These are phyloP conservation scores for Moniliophthora roreri DNA, from an alignment of 1,284 basidiomycete genomes.

Conservation along the genomic window DNA sequence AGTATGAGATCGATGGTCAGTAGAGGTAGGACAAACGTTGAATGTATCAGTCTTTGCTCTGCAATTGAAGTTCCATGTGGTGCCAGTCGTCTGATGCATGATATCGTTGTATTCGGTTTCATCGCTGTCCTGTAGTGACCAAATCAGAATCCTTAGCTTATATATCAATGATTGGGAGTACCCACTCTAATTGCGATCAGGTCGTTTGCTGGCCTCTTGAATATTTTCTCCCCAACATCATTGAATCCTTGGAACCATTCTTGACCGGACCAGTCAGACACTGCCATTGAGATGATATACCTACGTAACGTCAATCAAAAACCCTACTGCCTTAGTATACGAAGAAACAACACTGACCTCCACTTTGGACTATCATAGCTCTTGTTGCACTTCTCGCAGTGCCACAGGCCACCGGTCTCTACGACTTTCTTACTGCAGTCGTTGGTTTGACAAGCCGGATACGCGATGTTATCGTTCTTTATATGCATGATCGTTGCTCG, in stretches of 20 bases:
- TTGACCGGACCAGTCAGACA: constrained; percentile 87
- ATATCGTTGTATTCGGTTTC: constrained; percentile 63
- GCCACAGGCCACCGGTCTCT: constrained; percentile 72
- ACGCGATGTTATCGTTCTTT: constrained; percentile 84
- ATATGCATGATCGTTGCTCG: constrained; percentile 90
- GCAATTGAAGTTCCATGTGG: constrained; percentile 83
- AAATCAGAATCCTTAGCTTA: background rate
- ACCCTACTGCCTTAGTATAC: background rate
- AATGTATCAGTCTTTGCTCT: constrained; percentile 88
- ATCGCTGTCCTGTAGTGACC: constrained; percentile 53
- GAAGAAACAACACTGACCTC: constrained; percentile 53
- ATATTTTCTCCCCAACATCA: constrained; percentile 79
- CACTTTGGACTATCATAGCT: constrained; percentile 76
- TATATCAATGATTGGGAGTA: constrained; percentile 9
- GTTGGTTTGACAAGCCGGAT: constrained; percentile 86
- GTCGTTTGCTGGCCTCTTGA: constrained; percentile 83
- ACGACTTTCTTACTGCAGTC: constrained; percentile 93
- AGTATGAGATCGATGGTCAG: constrained; percentile 1
- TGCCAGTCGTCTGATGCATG: constrained; percentile 68
- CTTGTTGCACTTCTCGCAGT: constrained; percentile 93
- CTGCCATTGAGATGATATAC: constrained; percentile 88
- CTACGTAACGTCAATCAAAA: constrained; percentile 40
- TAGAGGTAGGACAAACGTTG: constrained; percentile 55
- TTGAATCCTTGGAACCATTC: constrained; percentile 97
- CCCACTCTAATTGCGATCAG: constrained; percentile 71